Evolutionary conservation across 2,329 filamentous ascomycete genomes (phyloP).

Genomic region (Botrytis fabae): DNA sequence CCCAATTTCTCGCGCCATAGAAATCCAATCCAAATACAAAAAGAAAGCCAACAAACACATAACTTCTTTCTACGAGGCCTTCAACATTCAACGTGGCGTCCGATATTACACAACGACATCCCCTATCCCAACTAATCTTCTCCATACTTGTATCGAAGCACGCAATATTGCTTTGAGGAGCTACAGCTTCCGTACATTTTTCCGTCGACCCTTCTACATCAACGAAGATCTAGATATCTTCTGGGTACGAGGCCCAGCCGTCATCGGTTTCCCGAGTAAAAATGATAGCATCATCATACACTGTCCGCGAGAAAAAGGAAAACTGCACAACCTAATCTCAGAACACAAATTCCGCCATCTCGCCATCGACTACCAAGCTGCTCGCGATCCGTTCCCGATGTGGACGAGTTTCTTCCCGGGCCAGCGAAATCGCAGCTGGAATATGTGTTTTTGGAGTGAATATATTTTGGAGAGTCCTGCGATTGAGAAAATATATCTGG

Average conservation of each 20-base stretch:
- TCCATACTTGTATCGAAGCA: not conserved
- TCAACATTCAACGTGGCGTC: not conserved
- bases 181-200: not conserved
- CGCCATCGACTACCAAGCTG: not conserved
- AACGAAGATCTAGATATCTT: not conserved
- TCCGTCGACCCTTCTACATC: not conserved
- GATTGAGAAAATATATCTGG: not conserved
- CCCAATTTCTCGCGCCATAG: not conserved
- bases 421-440: not conserved
- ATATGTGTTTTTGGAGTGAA: fast-evolving
- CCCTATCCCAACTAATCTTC: not conserved
- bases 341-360: not conserved
- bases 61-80: not conserved
- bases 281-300: not conserved
- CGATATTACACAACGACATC: not conserved
- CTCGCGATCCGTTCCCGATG: not conserved
- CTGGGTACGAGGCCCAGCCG: not conserved
- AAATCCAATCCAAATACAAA: not conserved
- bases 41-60: not conserved
- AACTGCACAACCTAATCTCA: not conserved
- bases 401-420: not conserved
- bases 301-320: not conserved
- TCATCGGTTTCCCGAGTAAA: not conserved
- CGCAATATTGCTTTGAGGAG: not conserved
- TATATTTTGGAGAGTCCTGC: not conserved